Conservation (phyloP, 352 stramenopile genomes). For the Globisporangium middletonii region DNA sequence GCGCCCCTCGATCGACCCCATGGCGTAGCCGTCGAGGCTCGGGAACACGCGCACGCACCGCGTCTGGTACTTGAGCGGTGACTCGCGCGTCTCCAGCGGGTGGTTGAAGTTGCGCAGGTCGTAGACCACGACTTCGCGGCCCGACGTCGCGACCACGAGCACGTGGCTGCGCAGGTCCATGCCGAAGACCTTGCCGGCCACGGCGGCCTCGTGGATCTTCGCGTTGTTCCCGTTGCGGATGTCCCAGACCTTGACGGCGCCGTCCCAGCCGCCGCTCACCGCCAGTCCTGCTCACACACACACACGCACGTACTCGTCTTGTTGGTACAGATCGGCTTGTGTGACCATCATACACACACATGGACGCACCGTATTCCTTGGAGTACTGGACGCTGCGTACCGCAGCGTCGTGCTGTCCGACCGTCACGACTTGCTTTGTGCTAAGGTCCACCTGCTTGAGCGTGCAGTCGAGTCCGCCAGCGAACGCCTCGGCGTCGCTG, state of each 20-base stretch:
- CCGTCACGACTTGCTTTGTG: conserved; percentile 22
- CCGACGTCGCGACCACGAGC: conserved; percentile 52
- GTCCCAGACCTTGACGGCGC: conserved; percentile 56
- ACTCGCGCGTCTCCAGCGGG: conserved; percentile 68
- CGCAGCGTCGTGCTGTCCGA: conserved; percentile 45
- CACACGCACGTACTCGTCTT: neutral
- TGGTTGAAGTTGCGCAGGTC: conserved; percentile 74
- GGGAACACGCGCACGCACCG: conserved; percentile 82
- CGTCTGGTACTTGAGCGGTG: conserved; percentile 89
- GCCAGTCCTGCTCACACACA: conserved; percentile 20
- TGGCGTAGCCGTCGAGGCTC: conserved; percentile 75
- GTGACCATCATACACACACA: neutral
- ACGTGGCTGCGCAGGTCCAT: conserved; percentile 57
- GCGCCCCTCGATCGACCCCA: conserved; percentile 94
- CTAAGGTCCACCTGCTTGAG: conserved; percentile 52
- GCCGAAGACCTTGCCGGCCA: conserved; percentile 60
- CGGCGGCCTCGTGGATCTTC: conserved; percentile 35
- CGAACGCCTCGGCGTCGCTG: conserved; percentile 59
- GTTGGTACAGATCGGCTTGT: neutral
- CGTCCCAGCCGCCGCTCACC: conserved; percentile 68
- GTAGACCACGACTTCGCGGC: conserved; percentile 58
- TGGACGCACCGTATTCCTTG: conserved; percentile 26
- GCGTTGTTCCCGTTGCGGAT: conserved; percentile 48
- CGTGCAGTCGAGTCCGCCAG: conserved; percentile 61
- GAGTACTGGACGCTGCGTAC: conserved; percentile 60